Evolutionary conservation across 108 stramenopile genomes (phyloP).

Genomic region (Fragilaria radians): DNA sequence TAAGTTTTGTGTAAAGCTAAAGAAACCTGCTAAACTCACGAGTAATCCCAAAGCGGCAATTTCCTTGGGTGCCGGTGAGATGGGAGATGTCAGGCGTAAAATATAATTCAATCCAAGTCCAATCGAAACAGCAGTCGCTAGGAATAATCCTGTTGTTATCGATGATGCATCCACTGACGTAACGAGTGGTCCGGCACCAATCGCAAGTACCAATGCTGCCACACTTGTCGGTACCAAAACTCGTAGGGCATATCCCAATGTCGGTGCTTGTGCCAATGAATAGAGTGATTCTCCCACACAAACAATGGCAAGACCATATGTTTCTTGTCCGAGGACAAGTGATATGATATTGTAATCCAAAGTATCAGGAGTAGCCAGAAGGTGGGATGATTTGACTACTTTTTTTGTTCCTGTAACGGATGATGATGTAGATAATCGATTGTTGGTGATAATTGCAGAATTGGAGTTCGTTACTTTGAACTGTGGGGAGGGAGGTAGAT

Average conservation of each 20-base stretch:
- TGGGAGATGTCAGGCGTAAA: constrained; percentile 54
- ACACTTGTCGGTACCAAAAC: constrained; percentile 58
- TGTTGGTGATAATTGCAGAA: too few species aligned
- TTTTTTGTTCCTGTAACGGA: too few species aligned
- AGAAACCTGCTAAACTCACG: constrained; percentile 79
- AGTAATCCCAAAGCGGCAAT: constrained; percentile 73
- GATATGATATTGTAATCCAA: constrained; percentile 33
- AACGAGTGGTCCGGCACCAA: constrained; percentile 73
- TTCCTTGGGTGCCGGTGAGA: constrained; percentile 76
- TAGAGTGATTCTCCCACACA: constrained; percentile 73
- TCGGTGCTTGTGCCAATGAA: constrained; percentile 72
- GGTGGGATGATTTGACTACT: too few species aligned
- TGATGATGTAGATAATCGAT: too few species aligned
- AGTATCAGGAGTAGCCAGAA: constrained; percentile 18
- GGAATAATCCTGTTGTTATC: constrained; percentile 59
- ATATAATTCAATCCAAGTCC: constrained; percentile 65
- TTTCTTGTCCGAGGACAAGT: constrained; percentile 84
- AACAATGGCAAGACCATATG: constrained; percentile 76
- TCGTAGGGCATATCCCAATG: constrained; percentile 56
- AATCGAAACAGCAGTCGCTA: constrained; percentile 61
- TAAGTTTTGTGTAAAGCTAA: constrained; percentile 76
- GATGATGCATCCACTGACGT: constrained; percentile 61
- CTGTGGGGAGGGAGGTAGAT: too few species aligned
- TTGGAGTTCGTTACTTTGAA: too few species aligned
- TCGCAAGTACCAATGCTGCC: constrained; percentile 54